These are phyloP conservation scores for Epichloe coenophiala DNA, from an alignment of 2,329 filamentous ascomycete genomes.

Conservation along the genomic window DNA sequence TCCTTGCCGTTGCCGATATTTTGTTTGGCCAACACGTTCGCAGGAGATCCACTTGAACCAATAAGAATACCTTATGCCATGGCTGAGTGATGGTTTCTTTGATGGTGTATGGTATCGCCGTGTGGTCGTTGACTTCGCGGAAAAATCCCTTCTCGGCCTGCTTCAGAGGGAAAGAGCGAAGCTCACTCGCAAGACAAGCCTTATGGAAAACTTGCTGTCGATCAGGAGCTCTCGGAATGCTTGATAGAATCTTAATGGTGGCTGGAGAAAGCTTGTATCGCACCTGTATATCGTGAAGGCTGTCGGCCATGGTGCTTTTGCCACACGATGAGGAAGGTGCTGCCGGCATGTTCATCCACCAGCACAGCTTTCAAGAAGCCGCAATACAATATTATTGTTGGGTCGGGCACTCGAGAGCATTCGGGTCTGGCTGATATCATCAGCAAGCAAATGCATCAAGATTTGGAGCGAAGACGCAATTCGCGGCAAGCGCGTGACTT, in stretches of 20 bases:
- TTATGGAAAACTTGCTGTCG: slow-evolving; percentile 22
- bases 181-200: slow-evolving; percentile 25
- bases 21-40: slow-evolving; percentile 46
- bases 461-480: neutral
- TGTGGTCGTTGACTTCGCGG: slow-evolving; percentile 24
- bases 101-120: slow-evolving; percentile 24
- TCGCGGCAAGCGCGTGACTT: neutral
- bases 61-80: slow-evolving; percentile 62
- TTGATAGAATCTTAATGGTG: slow-evolving; percentile 19
- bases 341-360: neutral
- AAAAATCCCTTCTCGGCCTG: slow-evolving; percentile 23
- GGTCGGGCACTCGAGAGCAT: neutral
- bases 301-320: neutral
- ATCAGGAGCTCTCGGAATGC: slow-evolving; percentile 14
- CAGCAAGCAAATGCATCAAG: neutral
- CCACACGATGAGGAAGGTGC: neutral
- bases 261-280: slow-evolving; percentile 20
- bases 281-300: slow-evolving; percentile 16
- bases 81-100: slow-evolving; percentile 35
- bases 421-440: neutral
- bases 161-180: slow-evolving; percentile 23
- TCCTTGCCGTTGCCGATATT: slow-evolving; percentile 18
- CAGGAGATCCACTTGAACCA: slow-evolving; percentile 60
- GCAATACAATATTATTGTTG: neutral
- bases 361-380: neutral